A percentile compares a stretch with the other conserved stretches of the same genome.
These are phyloP conservation scores for Pseudisothecium myosuroides DNA, from an alignment of 225 moss, liverwort and hornwort genomes.

Conservation along the genomic window DNA sequence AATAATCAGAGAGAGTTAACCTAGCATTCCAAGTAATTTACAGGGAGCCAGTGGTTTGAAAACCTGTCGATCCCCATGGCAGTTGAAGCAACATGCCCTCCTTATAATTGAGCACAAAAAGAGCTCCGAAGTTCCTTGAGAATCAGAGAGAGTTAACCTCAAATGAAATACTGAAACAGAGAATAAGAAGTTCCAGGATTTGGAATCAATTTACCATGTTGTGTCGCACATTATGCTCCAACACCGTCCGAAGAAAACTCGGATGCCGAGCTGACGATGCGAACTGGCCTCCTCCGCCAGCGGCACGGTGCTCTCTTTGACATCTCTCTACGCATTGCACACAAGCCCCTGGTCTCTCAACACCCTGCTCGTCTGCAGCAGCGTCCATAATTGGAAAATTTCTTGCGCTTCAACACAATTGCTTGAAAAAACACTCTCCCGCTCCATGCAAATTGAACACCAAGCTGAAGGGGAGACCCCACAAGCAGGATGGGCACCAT, in stretches of 20 bases:
- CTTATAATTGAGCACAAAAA: background rate
- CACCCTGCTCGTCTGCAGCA: background rate
- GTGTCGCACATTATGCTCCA: slow-evolving; percentile 7
- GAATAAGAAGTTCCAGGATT: background rate
- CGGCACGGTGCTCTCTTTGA: background rate
- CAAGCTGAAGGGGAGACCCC: background rate
- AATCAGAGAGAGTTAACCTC: background rate
- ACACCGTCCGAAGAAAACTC: slow-evolving; percentile 6
- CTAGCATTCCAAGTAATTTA: background rate
- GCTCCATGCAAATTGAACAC: background rate
- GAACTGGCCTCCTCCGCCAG: background rate
- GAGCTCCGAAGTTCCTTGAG: background rate
- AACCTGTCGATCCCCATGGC: background rate
- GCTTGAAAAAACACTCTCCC: background rate
- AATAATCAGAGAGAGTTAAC: background rate
- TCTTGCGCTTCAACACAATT: background rate
- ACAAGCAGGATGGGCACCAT: background rate
- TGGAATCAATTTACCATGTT: background rate
- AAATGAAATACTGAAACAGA: background rate
- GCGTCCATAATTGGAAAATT: background rate
- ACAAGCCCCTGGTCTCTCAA: background rate
- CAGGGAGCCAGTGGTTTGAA: background rate
- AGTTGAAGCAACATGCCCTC: background rate
- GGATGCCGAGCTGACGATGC: background rate
- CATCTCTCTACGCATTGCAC: slow-evolving; percentile 1